Base-by-base conservation (phyloP, 768 basidiomycete genomes). In the Suillus plorans region DNA sequence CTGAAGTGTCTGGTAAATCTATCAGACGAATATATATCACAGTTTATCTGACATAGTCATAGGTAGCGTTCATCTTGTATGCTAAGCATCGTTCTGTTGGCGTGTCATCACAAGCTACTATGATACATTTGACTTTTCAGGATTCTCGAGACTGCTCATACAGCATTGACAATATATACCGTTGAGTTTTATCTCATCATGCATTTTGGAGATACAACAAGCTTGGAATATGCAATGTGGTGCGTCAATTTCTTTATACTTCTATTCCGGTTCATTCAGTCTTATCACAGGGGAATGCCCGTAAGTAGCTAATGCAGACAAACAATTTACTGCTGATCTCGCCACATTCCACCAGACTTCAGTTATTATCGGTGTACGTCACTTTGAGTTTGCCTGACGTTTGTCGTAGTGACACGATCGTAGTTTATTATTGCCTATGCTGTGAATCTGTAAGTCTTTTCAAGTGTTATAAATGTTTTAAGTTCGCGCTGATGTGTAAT, bases 121-220 rank as follows among this genome's bases (percentile, higher is more conserved):
- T 31, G n/a, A n/a, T n/a, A n/a, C n/a, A 22, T 22, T 14, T 36
- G 3, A 36, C n/a, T 14, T 14, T 22, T 22, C 37, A 70, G 69
- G 63, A 39, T 66, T 34, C 56, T 70, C 20, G 69, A 70, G 53
- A 70, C 52, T 4, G 31, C 57, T 6, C 69, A 70, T 34, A 64
- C 67, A 5, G 60, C 56, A 13, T 61, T 70, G n/a, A 68, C 69
- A 9, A 52, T 70, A 45, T 60, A 70, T 34, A 42, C 64, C 8
- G 1, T 70, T 5, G 62, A 70, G 60, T 60, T 59, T 14, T 70
- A 70, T 47, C 10, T 70, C 56, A 70, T 70, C 14, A 36, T 62
- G 18, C 62, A 70, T 50, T 70, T 68, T 4, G 31, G 49, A 14
- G 63, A 70, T 37, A 22, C 22, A 0, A 5, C 13, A 4, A 39